Base-by-base conservation (phyloP, 345 rosid genomes). In the Stellera chamaejasme region DNA sequence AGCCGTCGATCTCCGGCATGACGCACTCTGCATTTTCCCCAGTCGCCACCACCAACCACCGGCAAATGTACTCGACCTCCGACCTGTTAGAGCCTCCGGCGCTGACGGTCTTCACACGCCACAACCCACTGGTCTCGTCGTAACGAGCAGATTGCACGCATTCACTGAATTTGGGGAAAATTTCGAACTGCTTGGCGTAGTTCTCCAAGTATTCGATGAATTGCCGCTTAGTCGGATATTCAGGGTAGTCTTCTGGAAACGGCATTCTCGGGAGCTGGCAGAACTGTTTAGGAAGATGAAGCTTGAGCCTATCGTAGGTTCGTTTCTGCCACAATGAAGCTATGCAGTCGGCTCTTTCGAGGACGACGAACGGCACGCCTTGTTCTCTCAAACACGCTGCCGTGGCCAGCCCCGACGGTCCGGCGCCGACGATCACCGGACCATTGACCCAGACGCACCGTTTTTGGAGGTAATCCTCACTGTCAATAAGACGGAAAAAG, bases 41-140 rank as follows among this genome's bases (percentile, higher is more conserved):
- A 0, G 84, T 79, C 11, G 84, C 81, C 44, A 71, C 81, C 57
- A 79, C 81, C 52, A 79, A 52, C 81, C 84, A 79, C 66, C 66
- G 66, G 69, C 84, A 71, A 16, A 71, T 58, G 61, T 76, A 79
- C 66, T 76, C 81, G 1, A 61, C 66, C 70, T 72, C 78, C 43
- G 50, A 27, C 47, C 49, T 3, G 11, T n/a, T 52, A 5, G 43
- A 4, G 28, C 46, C 39, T 51, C 69, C 10, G 27, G 43, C 3
- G 43, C 28, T 52, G 7, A 32, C 7, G 15, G 77, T 79, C 61
- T 56, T 69, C 46, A 79, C 79, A 27, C 71, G 65, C 84, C 84
- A 79, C 13, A 71, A 56, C 13, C 77, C 79, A 25, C 65, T 49
- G 2, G 67, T 67, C 58, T 58, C 45, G 13, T 79, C 75, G 27